Evolutionary conservation across 2,329 filamentous ascomycete species (phyloP), one percentile per base, ranked within the genome.

Genomic region (Xylaria sp.): DNA sequence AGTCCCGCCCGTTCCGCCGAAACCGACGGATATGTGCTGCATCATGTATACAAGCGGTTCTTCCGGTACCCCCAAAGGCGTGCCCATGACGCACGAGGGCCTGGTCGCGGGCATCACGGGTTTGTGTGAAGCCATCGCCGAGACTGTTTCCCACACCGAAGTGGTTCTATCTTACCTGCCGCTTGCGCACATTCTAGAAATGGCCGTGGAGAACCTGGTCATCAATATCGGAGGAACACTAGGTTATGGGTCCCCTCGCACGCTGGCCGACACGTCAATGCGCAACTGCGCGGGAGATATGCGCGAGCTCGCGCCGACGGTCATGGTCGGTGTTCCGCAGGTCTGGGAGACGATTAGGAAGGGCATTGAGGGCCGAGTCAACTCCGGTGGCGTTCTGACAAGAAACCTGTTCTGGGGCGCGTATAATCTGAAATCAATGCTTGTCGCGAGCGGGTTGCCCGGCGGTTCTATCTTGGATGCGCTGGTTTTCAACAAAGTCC

Each of bases 341-440:
- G 90, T 99, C 31, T 99, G 94, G 93, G 95, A 99, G 79, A 93
- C 92, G 1, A 90, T 99, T 71, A 94, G 93, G 82, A 99, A 99
- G 83, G 95, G 95, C 56, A 91, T 99, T 71, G 81, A 94, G 66
- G 79, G 81, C 70, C 92, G 93, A 77, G 88, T 98, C 62, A 89
- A 91, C 73, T 80, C 84, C 60, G 85, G 90, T 64, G 88, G 88
- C 71, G 77, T 84, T n/a, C 60, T 98, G 41, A 84, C 89, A 60
- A 88, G 83, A 77, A 88, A 89, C 70, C 78, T 98, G 64, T 99
- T 99, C 83, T 89, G 86, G 86, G 81, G 81, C 35, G 86, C 87
- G 21, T 81, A 85, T 69, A 80, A 78, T 70, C 80, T 84, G 62
- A 90, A 90, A 75, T 77, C 79, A 25, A 83, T 86, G 68, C 81